A percentile compares a stretch with the other conserved stretches of the same genome.
Evolutionary conservation across 208 protist species (phyloP).

Genomic region (Acanthamoeba rhysodes): DNA sequence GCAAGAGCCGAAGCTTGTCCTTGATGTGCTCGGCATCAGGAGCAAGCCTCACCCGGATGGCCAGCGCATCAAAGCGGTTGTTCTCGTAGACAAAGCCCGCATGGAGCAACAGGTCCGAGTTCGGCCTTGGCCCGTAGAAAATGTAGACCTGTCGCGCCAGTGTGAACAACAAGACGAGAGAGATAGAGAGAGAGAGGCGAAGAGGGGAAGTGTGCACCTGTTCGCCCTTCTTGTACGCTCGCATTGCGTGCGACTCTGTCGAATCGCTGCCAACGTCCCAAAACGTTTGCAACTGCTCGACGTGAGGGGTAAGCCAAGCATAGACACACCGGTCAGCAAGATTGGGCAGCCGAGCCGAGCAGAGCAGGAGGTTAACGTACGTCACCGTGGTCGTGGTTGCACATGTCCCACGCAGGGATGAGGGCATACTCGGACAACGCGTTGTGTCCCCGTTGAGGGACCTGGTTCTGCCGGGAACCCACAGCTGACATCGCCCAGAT

Average conservation of each 20-base stretch:
- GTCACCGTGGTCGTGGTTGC: constrained; percentile 53
- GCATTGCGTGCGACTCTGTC: constrained; percentile 30
- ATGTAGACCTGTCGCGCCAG: constrained; percentile 11
- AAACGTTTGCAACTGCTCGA: constrained; percentile 7
- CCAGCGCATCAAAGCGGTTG: constrained; percentile 19
- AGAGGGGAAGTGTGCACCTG: neutral
- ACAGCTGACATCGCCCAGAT: constrained; percentile 57
- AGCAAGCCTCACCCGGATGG: constrained; percentile 30
- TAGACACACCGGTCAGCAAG: neutral
- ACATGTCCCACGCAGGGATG: constrained; percentile 55
- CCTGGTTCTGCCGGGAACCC: constrained; percentile 21
- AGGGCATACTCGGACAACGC: constrained; percentile 6
- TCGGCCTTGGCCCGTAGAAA: constrained; percentile 46
- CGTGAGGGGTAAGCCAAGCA: too few relatives aligned
- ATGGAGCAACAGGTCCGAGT: constrained; percentile 57
- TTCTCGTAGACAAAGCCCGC: constrained; percentile 43
- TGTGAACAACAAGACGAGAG: neutral
- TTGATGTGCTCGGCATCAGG: constrained; percentile 32
- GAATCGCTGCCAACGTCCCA: constrained; percentile 39
- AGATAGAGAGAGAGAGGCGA: neutral
- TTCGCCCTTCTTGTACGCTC: constrained; percentile 45
- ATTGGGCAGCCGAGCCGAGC: neutral
- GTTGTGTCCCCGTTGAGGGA: neutral
- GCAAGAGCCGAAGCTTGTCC: constrained; percentile 15
- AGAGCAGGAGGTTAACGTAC: neutral